A percentile compares a stretch with the other conserved stretches of the same genome.
Evolutionary conservation across 1,139 yeast species (phyloP).

Genomic region (Saccharomyces pastorianus): DNA sequence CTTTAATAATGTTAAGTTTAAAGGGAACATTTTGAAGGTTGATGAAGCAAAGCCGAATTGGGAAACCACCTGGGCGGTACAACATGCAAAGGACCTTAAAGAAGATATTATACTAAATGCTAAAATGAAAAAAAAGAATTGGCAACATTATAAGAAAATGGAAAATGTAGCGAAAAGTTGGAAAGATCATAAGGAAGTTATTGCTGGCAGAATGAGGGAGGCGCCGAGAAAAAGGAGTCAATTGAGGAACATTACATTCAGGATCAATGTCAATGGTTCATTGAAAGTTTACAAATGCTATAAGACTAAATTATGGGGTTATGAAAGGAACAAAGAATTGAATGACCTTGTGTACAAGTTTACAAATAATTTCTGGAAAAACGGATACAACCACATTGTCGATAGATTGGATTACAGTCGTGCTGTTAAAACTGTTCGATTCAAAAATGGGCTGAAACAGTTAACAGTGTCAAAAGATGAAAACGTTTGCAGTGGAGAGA

Average conservation of each 20-base stretch:
- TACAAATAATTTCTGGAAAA: conserved; percentile 53
- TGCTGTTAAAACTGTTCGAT: conserved; percentile 9
- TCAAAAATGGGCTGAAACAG: conserved; percentile 17
- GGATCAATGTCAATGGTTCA: conserved; percentile 57
- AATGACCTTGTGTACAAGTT: conserved; percentile 59
- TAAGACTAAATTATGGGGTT: conserved; percentile 86
- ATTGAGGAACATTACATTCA: conserved; percentile 47
- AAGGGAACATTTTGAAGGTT: conserved; percentile 59
- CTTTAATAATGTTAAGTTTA: conserved; percentile 63
- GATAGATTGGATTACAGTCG: conserved; percentile 42
- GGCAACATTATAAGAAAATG: conserved; percentile 34
- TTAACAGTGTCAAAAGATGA: conserved; percentile 19
- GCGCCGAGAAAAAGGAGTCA: conserved; percentile 40
- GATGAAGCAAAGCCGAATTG: conserved; percentile 42
- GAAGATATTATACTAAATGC: conserved; percentile 26
- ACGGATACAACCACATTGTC: conserved; percentile 72
- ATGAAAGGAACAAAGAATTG: conserved; percentile 54
- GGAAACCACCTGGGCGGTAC: conserved; percentile 40
- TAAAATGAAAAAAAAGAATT: conserved; percentile 34
- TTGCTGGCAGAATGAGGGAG: conserved; percentile 57
- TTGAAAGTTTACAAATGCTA: conserved; percentile 49
- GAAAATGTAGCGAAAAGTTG: conserved; percentile 35
- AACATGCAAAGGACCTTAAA: conserved; percentile 31
- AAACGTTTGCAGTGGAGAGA: conserved; percentile 21
- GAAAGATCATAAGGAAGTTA: conserved; percentile 41